These are phyloP conservation scores for Colletotrichum lini DNA, from an alignment of 2,329 filamentous ascomycete genomes.

Conservation along the genomic window DNA sequence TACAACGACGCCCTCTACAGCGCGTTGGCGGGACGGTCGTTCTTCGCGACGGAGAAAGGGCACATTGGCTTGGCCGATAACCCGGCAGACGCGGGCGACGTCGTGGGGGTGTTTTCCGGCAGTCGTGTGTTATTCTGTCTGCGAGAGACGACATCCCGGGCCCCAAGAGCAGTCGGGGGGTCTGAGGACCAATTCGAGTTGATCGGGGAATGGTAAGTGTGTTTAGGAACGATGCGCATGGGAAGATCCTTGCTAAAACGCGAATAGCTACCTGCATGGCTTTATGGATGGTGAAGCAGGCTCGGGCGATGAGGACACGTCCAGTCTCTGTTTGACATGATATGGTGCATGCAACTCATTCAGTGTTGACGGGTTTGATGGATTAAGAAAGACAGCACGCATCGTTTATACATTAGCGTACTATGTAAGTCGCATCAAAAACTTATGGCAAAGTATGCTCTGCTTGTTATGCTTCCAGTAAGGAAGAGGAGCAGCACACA, in stretches of 20 bases:
- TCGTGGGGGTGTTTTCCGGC: too few relatives aligned
- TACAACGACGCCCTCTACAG: background rate
- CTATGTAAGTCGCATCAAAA: too few relatives aligned
- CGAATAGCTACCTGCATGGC: background rate
- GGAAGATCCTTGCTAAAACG: background rate
- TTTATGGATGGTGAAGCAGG: background rate
- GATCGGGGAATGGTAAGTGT: background rate
- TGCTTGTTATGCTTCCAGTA: too few relatives aligned
- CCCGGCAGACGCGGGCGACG: background rate
- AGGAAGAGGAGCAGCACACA: too few relatives aligned
- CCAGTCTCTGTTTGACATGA: background rate
- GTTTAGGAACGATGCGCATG: too few relatives aligned
- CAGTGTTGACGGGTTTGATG: background rate
- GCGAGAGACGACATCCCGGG: background rate
- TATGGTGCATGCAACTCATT: background rate
- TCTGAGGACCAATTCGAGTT: background rate
- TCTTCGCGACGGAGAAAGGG: background rate
- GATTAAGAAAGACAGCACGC: too few relatives aligned
- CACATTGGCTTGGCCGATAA: background rate
- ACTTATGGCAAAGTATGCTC: too few relatives aligned
- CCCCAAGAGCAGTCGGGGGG: background rate
- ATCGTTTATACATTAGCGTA: too few relatives aligned
- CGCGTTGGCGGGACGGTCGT: background rate
- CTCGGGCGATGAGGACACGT: background rate
- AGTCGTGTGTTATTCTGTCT: background rate